Percentiles rank a stretch among this genome's conserved stretches.
phyloP scores from a whole-genome alignment of 2,329 filamentous ascomycete species.

The Raffaelea deltoideospora region DNA sequence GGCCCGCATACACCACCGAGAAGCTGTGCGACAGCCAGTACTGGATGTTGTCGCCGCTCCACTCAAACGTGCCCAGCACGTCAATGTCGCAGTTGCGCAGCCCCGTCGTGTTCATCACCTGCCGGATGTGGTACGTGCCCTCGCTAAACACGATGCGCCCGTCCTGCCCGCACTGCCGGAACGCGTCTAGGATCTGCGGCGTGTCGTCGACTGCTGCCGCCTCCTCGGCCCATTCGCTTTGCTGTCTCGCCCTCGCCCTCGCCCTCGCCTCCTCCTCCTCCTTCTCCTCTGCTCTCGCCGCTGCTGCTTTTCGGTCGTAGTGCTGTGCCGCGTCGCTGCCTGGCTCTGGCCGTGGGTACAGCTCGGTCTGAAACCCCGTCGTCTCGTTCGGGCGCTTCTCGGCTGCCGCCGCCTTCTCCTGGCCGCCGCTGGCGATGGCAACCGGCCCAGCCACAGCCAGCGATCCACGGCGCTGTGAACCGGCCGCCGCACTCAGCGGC shows the following conservation, averaged over 20 bases:
- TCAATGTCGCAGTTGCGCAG: constrained; percentile 31
- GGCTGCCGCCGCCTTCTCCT: not conserved
- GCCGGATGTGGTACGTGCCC: constrained; percentile 30
- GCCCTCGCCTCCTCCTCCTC: not conserved
- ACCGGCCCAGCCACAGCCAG: too few relatives aligned
- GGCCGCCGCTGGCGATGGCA: not conserved
- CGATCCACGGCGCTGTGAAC: not conserved
- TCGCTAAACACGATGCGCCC: constrained; percentile 35
- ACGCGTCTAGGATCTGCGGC: constrained; percentile 33
- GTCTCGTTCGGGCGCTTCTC: not conserved
- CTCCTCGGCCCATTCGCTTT: not conserved
- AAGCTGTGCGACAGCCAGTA: constrained; percentile 33
- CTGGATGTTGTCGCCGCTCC: constrained; percentile 22
- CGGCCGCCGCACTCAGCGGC: constrained; percentile 4
- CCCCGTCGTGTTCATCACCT: constrained; percentile 31
- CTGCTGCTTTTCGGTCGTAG: constrained; percentile 1
- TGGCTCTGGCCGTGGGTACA: constrained; percentile 5
- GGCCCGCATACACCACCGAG: constrained; percentile 31
- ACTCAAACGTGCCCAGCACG: constrained; percentile 28
- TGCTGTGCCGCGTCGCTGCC: constrained; percentile 2
- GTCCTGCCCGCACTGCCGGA: constrained; percentile 29
- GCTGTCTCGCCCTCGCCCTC: not conserved
- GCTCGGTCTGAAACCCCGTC: constrained; percentile 1
- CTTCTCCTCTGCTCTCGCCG: not conserved
- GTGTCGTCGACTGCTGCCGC: constrained; percentile 24